Base-by-base conservation (phyloP, 2,329 filamentous ascomycete genomes). In the Penicillium freii region DNA sequence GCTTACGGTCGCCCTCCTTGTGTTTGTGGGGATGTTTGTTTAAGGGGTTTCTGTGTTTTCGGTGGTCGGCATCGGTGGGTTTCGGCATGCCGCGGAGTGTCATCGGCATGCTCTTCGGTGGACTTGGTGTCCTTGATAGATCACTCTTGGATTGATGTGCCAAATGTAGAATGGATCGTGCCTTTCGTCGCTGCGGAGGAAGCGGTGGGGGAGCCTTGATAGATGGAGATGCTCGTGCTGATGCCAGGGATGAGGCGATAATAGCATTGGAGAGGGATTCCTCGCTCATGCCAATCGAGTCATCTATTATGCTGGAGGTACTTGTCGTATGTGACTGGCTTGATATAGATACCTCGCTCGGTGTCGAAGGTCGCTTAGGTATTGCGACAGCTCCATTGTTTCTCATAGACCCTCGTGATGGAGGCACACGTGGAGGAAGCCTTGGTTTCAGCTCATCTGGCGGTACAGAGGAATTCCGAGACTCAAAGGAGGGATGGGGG, bases 1-100 rank as follows among this genome's bases (percentile, higher is more conserved):
- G 66, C 59, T 75, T 79, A 9, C 78, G 77, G 65, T 79, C 75
- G 4, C 78, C 78, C 67, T 80, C 78, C 50, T 77, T 75, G 59
- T 80, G 77, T 56, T 79, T 80, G 60, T 80, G 75, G 9, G 77
- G 78, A 59, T 80, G 77, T 54, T 78, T 76, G 49, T 71, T 69
- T 19, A 79, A 69, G 25, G 76, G 66, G 54, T 74, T 68, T 40
- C 68, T 69, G 48, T 73, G 69, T 54, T 68, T 73, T 23, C 67
- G 65, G 27, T 61, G 52, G 19, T 63, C 62, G 50, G 71, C 69
- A n/a, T 75, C 72, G 31, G 74, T 71, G 17, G 67, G 62, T 57
- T 75, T 76, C 17, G 70, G 63, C 9, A 69, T 66, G 38, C 70
- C 70, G 44, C 78, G 76, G 53, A 80, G 71, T 4, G 78, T 80